Evolutionary conservation across 208 protist species (phyloP), one percentile per base, ranked within the genome.

Genomic region (Vickermania ingenoplastis): DNA sequence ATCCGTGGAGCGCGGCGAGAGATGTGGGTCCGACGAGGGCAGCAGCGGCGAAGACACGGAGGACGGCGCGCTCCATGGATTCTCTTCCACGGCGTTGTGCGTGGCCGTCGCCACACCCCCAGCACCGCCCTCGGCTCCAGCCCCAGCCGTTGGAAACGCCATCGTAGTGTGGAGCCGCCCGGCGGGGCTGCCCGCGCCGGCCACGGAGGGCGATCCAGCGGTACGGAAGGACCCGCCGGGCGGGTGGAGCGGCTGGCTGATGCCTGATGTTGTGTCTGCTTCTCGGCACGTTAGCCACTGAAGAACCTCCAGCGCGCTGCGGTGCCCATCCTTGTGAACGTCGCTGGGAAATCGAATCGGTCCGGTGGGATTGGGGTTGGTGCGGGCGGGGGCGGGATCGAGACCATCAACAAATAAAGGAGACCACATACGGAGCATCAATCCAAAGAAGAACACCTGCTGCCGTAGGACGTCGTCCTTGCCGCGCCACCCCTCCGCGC

Each of bases 391-490:
- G 53, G 62, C 41, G 62, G 36, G 2, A 56, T 41, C 17, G 63
- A 52, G 17, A 26, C 73, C 75, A 22, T 75, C 81, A 14, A 75
- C 75, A 63, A 94, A 94, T 14, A 94, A 69, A 24, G 87, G 87
- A 2, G 79, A 69, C 83, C 87, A 94, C 2, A 94, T 60, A 31
- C 74, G 75, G 14, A 77, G 28, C 52, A 91, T 87, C 21, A 87
- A 50, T 4, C 83, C 57, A 61, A 94, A 94, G 58, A 89, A 94
- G 73, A 94, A 91, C 55, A 91, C 45, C 61, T 89, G 80, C 67
- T 94, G 83, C 4, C 81, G 73, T 58, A 89, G 63, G 28, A 87
- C 69, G 25, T 29, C 25, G 64, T 86, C 80, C 5, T 79, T 67
- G 24, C 64, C 52, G 28, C 73, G 71, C 75, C 75, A 88, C 53